These are phyloP conservation scores for Stipa capillata DNA, from an alignment of 176 grass and related monocot species.

Conservation along the genomic window DNA sequence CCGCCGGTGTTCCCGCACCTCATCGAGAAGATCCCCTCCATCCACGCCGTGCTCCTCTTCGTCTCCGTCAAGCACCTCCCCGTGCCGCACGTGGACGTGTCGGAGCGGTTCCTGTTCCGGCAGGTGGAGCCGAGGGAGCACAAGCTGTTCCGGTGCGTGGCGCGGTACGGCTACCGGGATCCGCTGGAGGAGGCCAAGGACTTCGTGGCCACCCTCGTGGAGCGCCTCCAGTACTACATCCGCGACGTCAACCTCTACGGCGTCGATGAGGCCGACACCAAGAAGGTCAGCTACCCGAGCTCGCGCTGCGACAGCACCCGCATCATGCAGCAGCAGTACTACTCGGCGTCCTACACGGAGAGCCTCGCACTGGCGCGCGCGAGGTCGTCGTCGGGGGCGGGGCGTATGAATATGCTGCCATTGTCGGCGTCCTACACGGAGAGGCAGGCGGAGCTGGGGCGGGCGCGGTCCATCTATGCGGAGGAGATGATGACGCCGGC, in stretches of 20 bases:
- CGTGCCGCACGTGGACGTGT: slow-evolving; percentile 36
- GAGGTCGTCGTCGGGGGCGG: not conserved
- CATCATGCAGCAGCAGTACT: not conserved
- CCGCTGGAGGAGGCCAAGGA: slow-evolving; percentile 38
- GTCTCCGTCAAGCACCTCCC: slow-evolving; percentile 74
- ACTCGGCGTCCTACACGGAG: slow-evolving; percentile 27
- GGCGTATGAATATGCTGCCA: not conserved
- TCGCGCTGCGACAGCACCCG: slow-evolving; percentile 41
- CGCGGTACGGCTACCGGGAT: slow-evolving; percentile 74
- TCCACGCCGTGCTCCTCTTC: slow-evolving; percentile 62
- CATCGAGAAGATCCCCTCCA: slow-evolving; percentile 48
- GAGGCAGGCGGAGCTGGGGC: not conserved
- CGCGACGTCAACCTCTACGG: slow-evolving; percentile 49
- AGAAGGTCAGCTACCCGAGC: slow-evolving; percentile 44
- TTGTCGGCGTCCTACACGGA: slow-evolving; percentile 10
- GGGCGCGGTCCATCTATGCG: not conserved
- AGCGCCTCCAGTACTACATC: slow-evolving; percentile 51
- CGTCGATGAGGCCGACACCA: not conserved
- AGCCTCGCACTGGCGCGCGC: not conserved
- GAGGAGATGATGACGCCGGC: slow-evolving; percentile 44
- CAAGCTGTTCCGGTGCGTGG: slow-evolving; percentile 57
- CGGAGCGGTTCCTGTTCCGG: slow-evolving; percentile 63
- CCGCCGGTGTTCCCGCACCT: slow-evolving; percentile 73
- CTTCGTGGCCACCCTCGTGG: slow-evolving; percentile 32
- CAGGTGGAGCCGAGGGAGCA: slow-evolving; percentile 1